Evolutionary conservation across 2,329 filamentous ascomycete genomes (phyloP), one percentile per base, ranked within the genome.

Genomic region (Basipetospora chlamydospora): DNA sequence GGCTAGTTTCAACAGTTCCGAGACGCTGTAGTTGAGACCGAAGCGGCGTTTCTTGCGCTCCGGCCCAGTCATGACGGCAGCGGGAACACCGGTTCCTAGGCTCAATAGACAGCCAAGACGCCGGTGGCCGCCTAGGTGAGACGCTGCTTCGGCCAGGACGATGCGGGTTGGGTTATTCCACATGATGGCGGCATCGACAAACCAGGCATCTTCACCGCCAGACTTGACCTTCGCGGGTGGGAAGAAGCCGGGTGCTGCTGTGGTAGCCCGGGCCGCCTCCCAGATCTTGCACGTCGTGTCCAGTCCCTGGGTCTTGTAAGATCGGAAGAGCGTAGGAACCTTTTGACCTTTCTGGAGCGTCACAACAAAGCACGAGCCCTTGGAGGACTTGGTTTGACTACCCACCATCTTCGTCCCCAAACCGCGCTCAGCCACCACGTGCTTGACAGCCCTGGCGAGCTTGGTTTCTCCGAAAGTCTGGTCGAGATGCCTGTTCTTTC

Each of bases 91-190:
- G 2, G 51, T 56, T 1, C 53, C 53, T 3, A 56, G 41, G 33
- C 53, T 56, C 7, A 56, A 26, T 1, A 56, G 36, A 22, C 49
- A 54, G 2, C 51, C 49, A 0, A 56, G 29, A 11, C 34, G 34
- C 12, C 49, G 38, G 41, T 38, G 38, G 25, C 11, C 31, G 9
- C 49, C 49, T 28, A 49, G 54, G 30, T 46, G 41, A 3, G 26
- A 30, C 29, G 39, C 26, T 7, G 53, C 53, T 31, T 53, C 52
- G 2, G 44, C 35, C 8, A 55, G 46, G 9, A 56, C 41, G 3
- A 49, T 41, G 16, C 51, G 44, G 31, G 46, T 47, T 15, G 53
- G 52, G 30, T 56, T 56, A 37, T 55, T 56, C 23, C 48, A 43
- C 3, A 49, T 49, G 16, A 55, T 46, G 0, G 42, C 51, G 3